Conservation (phyloP, 495 filamentous ascomycete genomes). For the Daldinia loculata region DNA sequence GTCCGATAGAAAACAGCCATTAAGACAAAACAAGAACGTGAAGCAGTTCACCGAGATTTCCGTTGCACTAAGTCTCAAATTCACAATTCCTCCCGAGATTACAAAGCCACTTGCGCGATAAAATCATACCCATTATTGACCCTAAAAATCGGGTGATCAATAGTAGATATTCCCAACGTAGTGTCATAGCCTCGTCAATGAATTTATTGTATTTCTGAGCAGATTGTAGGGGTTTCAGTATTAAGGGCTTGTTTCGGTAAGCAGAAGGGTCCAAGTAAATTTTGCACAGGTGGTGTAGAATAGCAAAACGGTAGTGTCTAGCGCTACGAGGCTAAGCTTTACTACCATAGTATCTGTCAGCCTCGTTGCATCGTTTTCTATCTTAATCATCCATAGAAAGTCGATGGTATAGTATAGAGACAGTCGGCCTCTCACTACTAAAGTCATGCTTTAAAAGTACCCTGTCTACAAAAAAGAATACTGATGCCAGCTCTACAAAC, state of each 20-base stretch:
- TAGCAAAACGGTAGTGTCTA: background rate
- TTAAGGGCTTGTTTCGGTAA: background rate
- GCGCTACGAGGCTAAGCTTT: background rate
- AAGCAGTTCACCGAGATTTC: constrained; percentile 10
- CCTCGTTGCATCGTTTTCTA: background rate
- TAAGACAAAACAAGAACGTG: constrained; percentile 13
- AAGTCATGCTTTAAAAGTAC: background rate
- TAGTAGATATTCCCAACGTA: background rate
- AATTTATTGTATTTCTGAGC: background rate
- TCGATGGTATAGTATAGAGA: background rate
- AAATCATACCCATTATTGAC: background rate
- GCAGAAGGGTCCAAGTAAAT: background rate
- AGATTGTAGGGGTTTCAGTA: background rate
- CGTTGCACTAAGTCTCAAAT: background rate
- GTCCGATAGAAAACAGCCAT: background rate
- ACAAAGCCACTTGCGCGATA: background rate
- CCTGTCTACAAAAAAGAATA: background rate
- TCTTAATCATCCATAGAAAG: background rate
- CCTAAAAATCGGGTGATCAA: background rate
- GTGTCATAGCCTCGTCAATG: background rate
- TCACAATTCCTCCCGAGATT: background rate
- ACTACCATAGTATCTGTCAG: background rate
- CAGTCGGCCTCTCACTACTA: background rate
- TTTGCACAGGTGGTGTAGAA: background rate
- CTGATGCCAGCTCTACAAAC: background rate